These are phyloP conservation scores for Leccinum pachyderme DNA, from an alignment of 1,284 basidiomycete genomes.

Conservation along the genomic window DNA sequence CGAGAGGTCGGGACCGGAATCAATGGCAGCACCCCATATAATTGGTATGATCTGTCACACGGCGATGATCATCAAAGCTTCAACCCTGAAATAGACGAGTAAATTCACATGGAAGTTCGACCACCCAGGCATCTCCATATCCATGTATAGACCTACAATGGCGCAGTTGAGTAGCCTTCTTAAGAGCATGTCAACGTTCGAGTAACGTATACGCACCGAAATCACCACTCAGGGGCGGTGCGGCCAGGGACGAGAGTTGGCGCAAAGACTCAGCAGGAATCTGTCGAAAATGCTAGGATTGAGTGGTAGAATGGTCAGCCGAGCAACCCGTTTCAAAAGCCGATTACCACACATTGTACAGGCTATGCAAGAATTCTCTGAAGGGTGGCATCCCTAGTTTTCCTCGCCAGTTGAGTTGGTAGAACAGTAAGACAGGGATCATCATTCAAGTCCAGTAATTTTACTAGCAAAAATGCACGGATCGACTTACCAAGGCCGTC, in stretches of 20 bases:
- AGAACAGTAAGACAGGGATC: not conserved
- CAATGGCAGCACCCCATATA: not conserved
- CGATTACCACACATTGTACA: not conserved
- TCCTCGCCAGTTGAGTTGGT: not conserved
- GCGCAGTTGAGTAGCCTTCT: not conserved
- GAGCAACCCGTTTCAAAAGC: not conserved
- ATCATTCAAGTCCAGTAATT: not conserved
- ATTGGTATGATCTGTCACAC: not conserved
- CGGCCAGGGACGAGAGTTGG: not conserved
- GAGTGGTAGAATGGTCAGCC: not conserved
- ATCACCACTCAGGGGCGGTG: not conserved
- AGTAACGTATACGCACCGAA: not conserved
- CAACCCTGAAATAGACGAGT: slow-evolving; percentile 12
- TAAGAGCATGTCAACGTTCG: not conserved
- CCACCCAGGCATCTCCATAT: not conserved
- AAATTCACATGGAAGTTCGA: slow-evolving; percentile 1
- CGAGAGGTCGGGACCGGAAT: slow-evolving; percentile 12
- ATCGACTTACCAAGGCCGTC: slow-evolving; percentile 5
- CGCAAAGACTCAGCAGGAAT: not conserved
- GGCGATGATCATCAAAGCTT: slow-evolving; percentile 2
- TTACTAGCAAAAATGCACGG: slow-evolving; percentile 6
- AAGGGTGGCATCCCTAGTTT: not conserved
- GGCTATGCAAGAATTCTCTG: not conserved
- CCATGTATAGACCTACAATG: not conserved
- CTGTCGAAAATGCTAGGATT: not conserved